Conservation (phyloP, 371 early-diverging fungal genomes). For the Mucor velutinosus region DNA sequence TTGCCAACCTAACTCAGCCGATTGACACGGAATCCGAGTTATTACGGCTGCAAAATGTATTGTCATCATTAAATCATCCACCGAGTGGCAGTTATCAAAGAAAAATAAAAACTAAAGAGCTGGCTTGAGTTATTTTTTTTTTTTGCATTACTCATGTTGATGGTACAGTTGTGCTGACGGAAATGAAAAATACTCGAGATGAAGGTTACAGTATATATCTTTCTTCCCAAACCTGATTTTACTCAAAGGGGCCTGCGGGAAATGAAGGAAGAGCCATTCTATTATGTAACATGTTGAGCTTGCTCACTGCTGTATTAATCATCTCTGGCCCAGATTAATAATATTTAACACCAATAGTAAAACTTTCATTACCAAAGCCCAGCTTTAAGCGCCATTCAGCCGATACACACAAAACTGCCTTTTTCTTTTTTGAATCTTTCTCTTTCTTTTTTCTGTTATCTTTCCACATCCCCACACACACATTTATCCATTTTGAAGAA, state of each 20-base stretch:
- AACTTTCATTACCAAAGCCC: background rate
- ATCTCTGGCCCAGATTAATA: too few relatives aligned
- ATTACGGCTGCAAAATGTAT: constrained; percentile 11
- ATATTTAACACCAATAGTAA: background rate
- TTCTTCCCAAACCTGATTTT: too few relatives aligned
- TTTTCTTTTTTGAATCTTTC: background rate
- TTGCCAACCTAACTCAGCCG: constrained; percentile 5
- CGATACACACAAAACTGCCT: background rate
- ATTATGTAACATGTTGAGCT: too few relatives aligned
- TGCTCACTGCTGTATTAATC: too few relatives aligned
- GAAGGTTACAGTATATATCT: too few relatives aligned
- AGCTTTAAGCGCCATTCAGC: background rate
- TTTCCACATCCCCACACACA: background rate
- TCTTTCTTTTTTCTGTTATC: background rate
- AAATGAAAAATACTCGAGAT: too few relatives aligned
- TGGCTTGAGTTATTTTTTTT: background rate
- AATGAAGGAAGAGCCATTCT: too few relatives aligned
- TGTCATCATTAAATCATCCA: constrained; percentile 6
- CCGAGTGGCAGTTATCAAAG: background rate
- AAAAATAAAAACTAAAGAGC: background rate
- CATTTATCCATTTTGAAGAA: background rate
- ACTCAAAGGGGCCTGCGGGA: too few relatives aligned
- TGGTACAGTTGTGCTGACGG: too few relatives aligned
- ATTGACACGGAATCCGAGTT: constrained; percentile 22
- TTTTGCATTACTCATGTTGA: too few relatives aligned